Evolutionary conservation across 768 basidiomycete genomes (phyloP).

Genomic region (Coprinopsis sp.): DNA sequence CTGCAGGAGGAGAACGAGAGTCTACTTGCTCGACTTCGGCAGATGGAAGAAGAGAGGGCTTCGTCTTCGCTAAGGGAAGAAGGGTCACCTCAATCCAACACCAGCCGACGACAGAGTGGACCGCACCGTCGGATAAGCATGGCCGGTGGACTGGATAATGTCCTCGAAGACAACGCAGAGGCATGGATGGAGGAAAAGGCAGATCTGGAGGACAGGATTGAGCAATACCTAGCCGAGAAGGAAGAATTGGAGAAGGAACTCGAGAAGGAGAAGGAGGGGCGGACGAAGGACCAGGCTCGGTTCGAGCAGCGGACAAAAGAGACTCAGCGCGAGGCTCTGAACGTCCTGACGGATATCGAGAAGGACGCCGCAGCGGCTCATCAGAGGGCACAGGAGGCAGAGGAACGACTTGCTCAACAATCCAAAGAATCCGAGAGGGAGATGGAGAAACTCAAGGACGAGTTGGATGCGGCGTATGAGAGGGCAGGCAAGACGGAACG

Average conservation of each 20-base stretch:
- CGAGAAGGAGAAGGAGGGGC: constrained; percentile 50
- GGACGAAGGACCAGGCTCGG: constrained; percentile 61
- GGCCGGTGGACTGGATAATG: constrained; percentile 50
- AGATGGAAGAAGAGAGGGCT: constrained; percentile 46
- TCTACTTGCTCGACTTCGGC: constrained; percentile 50
- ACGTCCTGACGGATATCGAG: constrained; percentile 64
- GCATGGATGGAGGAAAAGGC: constrained; percentile 71
- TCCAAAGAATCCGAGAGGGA: constrained; percentile 44
- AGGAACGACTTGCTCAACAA: constrained; percentile 32
- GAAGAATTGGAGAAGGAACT: constrained; percentile 43
- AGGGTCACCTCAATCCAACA: constrained; percentile 23
- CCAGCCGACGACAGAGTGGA: constrained; percentile 30
- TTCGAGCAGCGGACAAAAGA: constrained; percentile 71
- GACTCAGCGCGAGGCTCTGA: constrained; percentile 65
- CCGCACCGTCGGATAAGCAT: constrained; percentile 50
- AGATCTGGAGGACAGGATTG: constrained; percentile 48
- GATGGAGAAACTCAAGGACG: constrained; percentile 42
- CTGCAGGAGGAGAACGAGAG: constrained; percentile 82
- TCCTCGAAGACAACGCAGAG: constrained; percentile 64
- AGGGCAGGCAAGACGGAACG: constrained; percentile 62
- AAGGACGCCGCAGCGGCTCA: constrained; percentile 50
- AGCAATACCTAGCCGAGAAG: constrained; percentile 42
- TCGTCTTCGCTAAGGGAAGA: constrained; percentile 7
- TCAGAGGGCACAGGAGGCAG: constrained; percentile 33
- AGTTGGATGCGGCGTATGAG: constrained; percentile 52